phyloP scores from a whole-genome alignment of 2,329 filamentous ascomycete genomes.

The Fusarium buharicum region DNA sequence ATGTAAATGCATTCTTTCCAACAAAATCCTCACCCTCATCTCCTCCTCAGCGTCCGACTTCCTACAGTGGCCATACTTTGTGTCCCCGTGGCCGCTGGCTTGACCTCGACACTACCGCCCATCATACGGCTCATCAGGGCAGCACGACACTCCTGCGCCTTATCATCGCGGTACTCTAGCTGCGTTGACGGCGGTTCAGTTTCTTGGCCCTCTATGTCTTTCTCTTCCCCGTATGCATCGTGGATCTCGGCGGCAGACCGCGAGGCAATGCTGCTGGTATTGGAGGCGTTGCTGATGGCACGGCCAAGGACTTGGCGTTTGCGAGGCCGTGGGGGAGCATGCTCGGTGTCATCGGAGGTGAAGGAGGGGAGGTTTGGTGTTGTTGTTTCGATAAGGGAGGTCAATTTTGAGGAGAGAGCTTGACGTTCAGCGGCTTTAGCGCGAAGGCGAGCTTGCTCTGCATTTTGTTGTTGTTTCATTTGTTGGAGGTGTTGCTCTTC shows the following conservation, averaged over 20 bases:
- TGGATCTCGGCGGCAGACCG: conserved; percentile 51
- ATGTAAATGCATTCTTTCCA: conserved; percentile 1
- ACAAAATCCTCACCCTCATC: conserved; percentile 16
- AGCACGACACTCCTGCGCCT: conserved; percentile 57
- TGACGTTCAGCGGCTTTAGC: conserved; percentile 53
- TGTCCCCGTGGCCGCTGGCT: conserved; percentile 14
- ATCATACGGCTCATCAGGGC: conserved; percentile 59
- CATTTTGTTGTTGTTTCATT: conserved; percentile 27
- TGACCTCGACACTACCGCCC: conserved; percentile 36
- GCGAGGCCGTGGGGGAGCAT: conserved; percentile 43
- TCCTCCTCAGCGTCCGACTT: conserved; percentile 41
- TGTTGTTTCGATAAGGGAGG: conserved; percentile 54
- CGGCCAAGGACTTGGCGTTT: conserved; percentile 66
- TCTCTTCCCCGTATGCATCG: conserved; percentile 38
- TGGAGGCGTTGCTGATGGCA: conserved; percentile 67
- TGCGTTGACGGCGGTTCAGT: conserved; percentile 60
- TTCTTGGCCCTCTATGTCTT: conserved; percentile 42
- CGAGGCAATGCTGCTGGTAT: conserved; percentile 59
- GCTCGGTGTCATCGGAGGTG: conserved; percentile 28
- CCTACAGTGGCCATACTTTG: conserved; percentile 17
- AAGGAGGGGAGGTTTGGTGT: conserved; percentile 31
- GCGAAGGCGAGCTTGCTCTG: conserved; percentile 43
- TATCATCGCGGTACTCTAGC: conserved; percentile 63
- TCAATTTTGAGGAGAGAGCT: conserved; percentile 56
- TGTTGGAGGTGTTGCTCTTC: conserved; percentile 8